Evolutionary conservation across 768 basidiomycete genomes (phyloP).

Genomic region (Strobilomyces dryophilus): DNA sequence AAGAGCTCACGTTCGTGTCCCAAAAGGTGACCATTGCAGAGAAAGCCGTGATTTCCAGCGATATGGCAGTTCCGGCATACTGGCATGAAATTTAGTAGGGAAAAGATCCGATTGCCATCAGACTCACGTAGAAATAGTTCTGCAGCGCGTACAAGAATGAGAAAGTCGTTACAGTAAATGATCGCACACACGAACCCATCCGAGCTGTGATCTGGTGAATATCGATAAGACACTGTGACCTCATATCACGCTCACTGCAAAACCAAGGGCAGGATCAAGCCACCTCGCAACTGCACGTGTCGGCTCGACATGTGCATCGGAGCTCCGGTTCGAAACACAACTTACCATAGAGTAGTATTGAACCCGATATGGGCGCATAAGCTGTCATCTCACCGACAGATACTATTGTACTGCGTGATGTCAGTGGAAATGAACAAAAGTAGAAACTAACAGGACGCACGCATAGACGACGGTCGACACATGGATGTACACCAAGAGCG

Average conservation of each 20-base stretch:
- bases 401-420: constrained; percentile 22
- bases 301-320: not conserved
- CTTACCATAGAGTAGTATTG: constrained; percentile 27
- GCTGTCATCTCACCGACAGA: constrained; percentile 30
- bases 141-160: not conserved
- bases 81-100: too few species aligned
- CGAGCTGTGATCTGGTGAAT: constrained; percentile 12
- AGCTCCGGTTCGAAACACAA: not conserved
- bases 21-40: too few species aligned
- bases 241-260: constrained; percentile 20
- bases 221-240: not conserved
- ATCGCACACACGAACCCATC: constrained; percentile 16
- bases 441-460: constrained; percentile 10
- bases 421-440: not conserved
- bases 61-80: too few species aligned
- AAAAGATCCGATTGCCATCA: too few species aligned
- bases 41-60: too few species aligned
- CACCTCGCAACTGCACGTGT: constrained; percentile 28
- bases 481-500: constrained; percentile 26
- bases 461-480: constrained; percentile 26
- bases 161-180: not conserved
- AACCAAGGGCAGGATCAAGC: constrained; percentile 30
- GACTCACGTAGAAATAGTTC: too few species aligned
- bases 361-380: constrained; percentile 27
- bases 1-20: too few species aligned